Conservation (phyloP, 129 eudicot genomes). For the Pseudognaphalium luteoalbum region DNA sequence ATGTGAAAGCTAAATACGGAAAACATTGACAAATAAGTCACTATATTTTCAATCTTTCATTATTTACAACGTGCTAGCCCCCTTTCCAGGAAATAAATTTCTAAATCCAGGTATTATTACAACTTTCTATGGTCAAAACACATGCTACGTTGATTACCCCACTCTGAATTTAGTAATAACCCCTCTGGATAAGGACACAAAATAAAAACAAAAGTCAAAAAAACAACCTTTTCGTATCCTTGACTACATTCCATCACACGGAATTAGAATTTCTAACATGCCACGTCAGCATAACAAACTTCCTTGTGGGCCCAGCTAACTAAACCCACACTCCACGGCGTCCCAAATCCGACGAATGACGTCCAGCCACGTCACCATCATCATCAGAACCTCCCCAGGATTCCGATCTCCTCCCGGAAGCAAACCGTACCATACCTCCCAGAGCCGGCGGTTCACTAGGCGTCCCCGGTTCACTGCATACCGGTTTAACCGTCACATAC, state of each 20-base stretch:
- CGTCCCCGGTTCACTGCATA: slow-evolving; percentile 12
- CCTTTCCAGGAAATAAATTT: neutral
- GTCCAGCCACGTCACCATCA: neutral
- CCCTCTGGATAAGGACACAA: neutral
- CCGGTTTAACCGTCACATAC: slow-evolving; percentile 13
- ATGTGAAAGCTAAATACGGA: neutral
- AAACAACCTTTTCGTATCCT: neutral
- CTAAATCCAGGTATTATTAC: neutral
- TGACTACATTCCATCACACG: neutral
- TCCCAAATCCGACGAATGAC: slow-evolving; percentile 16
- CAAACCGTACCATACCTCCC: slow-evolving; percentile 9
- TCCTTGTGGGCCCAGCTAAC: neutral
- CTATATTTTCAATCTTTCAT: neutral
- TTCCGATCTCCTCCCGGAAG: slow-evolving; percentile 6
- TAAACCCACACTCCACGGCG: slow-evolving; percentile 4
- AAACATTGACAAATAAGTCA: neutral
- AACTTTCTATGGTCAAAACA: neutral
- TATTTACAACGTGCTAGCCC: neutral
- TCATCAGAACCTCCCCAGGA: neutral
- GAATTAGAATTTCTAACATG: neutral
- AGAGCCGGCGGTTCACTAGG: slow-evolving; percentile 5
- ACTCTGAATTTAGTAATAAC: neutral
- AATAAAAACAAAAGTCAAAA: neutral
- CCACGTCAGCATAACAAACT: neutral
- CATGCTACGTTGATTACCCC: neutral